Conservation (phyloP, 768 basidiomycete species). For the Macrocybe gigantea region DNA sequence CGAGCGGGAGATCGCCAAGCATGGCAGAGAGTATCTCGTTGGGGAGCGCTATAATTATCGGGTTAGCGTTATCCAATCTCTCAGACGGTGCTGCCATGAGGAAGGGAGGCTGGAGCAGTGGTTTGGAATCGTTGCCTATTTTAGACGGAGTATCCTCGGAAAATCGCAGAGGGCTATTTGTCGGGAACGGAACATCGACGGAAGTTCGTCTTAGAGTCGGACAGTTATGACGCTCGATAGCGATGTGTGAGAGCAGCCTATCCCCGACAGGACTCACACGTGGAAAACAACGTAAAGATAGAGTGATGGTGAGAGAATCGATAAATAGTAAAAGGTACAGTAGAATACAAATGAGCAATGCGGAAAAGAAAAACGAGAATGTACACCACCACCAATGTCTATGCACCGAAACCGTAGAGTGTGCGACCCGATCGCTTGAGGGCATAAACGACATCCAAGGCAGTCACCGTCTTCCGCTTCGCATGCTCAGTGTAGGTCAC, state of each 20-base stretch:
- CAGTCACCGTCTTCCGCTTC: conserved; percentile 92
- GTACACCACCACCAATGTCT: conserved; percentile 18
- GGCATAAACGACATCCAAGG: conserved; percentile 88
- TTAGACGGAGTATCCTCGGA: conserved; percentile 31
- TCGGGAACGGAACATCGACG: conserved; percentile 37
- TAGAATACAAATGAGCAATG: conserved; percentile 13
- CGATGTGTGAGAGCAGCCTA: neutral
- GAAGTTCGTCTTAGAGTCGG: conserved; percentile 11
- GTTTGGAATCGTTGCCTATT: conserved; percentile 14
- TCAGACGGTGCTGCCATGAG: conserved; percentile 6
- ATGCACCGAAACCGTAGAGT: conserved; percentile 91
- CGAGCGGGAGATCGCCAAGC: conserved; percentile 31
- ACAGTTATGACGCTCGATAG: neutral
- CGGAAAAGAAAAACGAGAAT: conserved; percentile 3
- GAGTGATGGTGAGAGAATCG: conserved; percentile 1
- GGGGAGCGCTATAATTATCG: conserved; percentile 31
- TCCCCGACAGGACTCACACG: conserved; percentile 1
- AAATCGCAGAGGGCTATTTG: conserved; percentile 21
- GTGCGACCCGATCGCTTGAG: conserved; percentile 84
- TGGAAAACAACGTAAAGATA: conserved; percentile 1
- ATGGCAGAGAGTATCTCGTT: conserved; percentile 52
- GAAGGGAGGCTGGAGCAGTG: neutral
- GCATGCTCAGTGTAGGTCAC: conserved; percentile 99
- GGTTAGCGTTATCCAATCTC: neutral
- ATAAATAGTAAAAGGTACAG: conserved; percentile 16